Percentiles rank a stretch among this genome's conserved stretches.
phyloP scores from a whole-genome alignment of 2,329 filamentous ascomycete species.

The Colletotrichum tanaceti region DNA sequence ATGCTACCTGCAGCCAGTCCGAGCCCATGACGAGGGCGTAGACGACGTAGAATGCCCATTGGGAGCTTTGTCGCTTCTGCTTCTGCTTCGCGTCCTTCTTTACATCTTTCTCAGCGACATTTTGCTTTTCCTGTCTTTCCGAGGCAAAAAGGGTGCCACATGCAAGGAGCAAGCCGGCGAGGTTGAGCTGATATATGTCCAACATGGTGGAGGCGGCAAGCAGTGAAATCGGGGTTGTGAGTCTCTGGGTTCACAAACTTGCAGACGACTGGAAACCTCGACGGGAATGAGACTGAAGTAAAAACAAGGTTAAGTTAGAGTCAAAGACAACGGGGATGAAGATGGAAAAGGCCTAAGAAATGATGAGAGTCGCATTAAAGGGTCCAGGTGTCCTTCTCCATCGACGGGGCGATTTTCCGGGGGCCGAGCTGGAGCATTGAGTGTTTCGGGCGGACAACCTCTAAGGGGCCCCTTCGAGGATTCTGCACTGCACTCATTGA shows the following conservation, averaged over 20 bases:
- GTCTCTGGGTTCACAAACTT: not conserved
- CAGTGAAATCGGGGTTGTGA: not conserved
- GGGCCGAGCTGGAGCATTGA: conserved; percentile 36
- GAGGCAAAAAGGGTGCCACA: conserved; percentile 45
- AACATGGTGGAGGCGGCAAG: conserved; percentile 38
- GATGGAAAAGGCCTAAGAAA: not conserved
- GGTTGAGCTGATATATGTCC: conserved; percentile 51
- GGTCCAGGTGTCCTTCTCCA: conserved; percentile 36
- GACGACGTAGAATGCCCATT: conserved; percentile 54
- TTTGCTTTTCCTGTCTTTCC: conserved; percentile 26
- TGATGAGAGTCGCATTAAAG: not conserved
- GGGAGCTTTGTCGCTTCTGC: conserved; percentile 39
- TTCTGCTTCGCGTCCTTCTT: conserved; percentile 15
- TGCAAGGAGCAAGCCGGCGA: conserved; percentile 49
- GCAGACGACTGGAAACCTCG: not conserved
- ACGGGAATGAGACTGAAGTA: not conserved
- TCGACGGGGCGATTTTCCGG: conserved; percentile 23
- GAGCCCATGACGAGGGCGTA: conserved; percentile 63
- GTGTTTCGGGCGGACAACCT: conserved; percentile 35
- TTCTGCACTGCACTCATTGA: conserved; percentile 3
- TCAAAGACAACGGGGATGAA: not conserved
- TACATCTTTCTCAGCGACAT: not conserved
- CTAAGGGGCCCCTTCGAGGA: conserved; percentile 12
- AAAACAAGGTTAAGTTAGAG: not conserved
- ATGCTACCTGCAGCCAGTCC: conserved; percentile 62